phyloP scores from a whole-genome alignment of 305 asterid species.

The Fraxinus latifolia region DNA sequence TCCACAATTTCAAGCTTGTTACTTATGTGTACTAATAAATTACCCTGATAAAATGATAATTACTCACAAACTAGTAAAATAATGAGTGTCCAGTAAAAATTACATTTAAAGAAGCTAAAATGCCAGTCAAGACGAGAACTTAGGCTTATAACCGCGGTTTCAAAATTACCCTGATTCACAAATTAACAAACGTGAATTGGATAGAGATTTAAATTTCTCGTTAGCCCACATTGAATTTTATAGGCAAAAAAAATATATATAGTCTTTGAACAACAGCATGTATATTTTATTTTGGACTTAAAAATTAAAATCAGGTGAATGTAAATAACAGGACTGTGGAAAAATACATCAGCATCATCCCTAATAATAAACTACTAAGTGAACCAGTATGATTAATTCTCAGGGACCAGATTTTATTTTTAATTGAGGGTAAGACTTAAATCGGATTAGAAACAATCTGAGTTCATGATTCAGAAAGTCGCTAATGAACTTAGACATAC shows the following conservation, averaged over 20 bases:
- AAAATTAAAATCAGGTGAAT: background rate
- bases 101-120: background rate
- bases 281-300: background rate
- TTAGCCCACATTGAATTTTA: background rate
- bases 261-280: background rate
- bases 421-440: background rate
- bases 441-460: background rate
- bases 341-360: background rate
- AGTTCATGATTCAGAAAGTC: background rate
- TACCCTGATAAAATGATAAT: background rate
- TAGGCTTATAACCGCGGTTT: background rate
- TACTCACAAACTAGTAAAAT: background rate
- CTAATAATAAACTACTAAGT: background rate
- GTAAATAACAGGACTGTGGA: background rate
- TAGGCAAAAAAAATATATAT: background rate
- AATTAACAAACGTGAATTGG: background rate
- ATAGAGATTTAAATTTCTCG: background rate
- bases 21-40: background rate
- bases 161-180: background rate
- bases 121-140: background rate
- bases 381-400: background rate
- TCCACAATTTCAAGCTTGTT: background rate
- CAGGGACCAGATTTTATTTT: background rate
- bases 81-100: background rate
- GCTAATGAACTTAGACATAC: constrained; percentile 43